Base-by-base conservation (phyloP, 805 yeast species). In the Monosporozyma siamensis region DNA sequence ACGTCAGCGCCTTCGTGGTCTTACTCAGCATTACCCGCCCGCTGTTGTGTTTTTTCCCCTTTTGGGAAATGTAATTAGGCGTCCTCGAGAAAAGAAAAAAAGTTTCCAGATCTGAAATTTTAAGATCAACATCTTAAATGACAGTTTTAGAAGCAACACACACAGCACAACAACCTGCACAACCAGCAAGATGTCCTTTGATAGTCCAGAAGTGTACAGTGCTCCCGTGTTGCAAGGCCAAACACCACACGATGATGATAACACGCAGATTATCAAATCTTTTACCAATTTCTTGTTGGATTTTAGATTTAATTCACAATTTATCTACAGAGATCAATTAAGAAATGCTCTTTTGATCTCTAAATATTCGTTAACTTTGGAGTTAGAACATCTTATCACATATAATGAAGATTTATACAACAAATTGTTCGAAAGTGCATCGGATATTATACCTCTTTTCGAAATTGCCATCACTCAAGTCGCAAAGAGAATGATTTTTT, bases 191-290 rank as follows among this genome's bases (percentile, higher is more conserved):
- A 81, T 81, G 89, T 79, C 88, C 2, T 82, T 75, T 64, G 88
- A 81, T 61, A 72, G 82, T 68, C 75, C 84, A 14, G 89, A 79
- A 43, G 69, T 75, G 3, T 83, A 73, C 56, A 71, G 81, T 38
- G 89, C 97, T 4, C 80, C 82, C 17, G 96, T 87, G 30, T 73
- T 87, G 43, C 90, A 92, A n/a, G 90, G 92, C 14, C 89, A 82
- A 49, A 77, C 81, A 18, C 70, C 78, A 1, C 72, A 73, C 17
- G 83, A 78, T 48, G 80, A 73, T 49, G 71, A 70, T 47, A 73
- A 72, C 59, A 77, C 80, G 42, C 92, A 82, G 61, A 72, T 82
- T 53, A 74, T 78, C 54, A 78, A 78, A 51, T 83, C 88, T 3
- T 89, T 90, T 69, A 78, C 81, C 50, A 71, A 77, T 51, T 92